Evolutionary conservation across 345 rosid genomes (phyloP), one percentile per base, ranked within the genome.

Genomic region (Citrus hindsii): DNA sequence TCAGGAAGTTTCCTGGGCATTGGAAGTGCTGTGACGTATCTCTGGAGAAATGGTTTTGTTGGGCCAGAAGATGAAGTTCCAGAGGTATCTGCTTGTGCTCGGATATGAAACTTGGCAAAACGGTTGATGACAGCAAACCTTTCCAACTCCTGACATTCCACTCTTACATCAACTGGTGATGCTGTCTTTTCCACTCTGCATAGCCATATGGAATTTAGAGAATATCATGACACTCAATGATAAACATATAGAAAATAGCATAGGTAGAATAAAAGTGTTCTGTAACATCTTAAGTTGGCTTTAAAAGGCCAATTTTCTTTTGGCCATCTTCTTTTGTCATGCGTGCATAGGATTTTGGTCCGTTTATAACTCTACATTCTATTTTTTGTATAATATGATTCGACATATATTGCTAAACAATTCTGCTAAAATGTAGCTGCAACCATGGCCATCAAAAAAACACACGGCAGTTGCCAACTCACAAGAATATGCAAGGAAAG

Each of bases 91-190:
- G 81, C 84, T 72, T 80, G 92, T 32, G 79, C 89, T 75, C 90
- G 88, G 75, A 83, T 85, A 82, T 94, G 98, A 80, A 91, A 94
- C 89, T 83, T 90, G n/a, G 98, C 97, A 79, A 94, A 94, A 10
- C 98, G 93, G 82, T 94, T 94, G 77, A 92, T 90, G 80, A 92
- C 89, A 35, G 92, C 83, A 85, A 84, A 88, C 79, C 85, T 89
- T 82, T 92, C 98, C 83, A 92, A 59, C 65, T 94, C 98, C 78
- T 89, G 92, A 55, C 84, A 87, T 86, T 94, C 98, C 78, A 89
- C 79, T 82, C 84, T 85, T 80, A 94, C 51, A 80, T 92, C 94
- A 37, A 83, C 67, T 33, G 89, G 73, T 32, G 89, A 85, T 66
- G 84, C 68, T 33, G 80, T 71, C 76, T 84, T 92, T 65, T 88